These are phyloP conservation scores for Macroventuria anomochaeta DNA, from an alignment of 2,329 filamentous ascomycete species.

Conservation along the genomic window DNA sequence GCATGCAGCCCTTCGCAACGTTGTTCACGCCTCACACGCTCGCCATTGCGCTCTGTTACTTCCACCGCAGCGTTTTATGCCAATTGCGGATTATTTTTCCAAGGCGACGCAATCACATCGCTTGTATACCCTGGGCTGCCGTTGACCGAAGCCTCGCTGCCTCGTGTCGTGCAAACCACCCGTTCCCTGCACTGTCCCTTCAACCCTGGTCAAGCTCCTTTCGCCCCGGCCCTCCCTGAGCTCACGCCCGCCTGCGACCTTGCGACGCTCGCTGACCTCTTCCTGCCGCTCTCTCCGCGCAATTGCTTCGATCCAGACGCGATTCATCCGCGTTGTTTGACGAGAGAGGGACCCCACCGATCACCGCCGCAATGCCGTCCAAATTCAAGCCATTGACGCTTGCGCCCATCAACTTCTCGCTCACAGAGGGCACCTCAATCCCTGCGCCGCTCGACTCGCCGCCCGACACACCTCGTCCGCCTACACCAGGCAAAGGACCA, in stretches of 20 bases:
- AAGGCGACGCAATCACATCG: constrained; percentile 3
- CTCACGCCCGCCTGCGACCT: constrained; percentile 29
- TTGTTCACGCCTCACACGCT: constrained; percentile 9
- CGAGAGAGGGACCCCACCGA: constrained; percentile 1
- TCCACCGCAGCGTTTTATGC: background rate
- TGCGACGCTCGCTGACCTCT: constrained; percentile 20
- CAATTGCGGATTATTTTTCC: constrained; percentile 1
- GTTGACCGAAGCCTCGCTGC: constrained; percentile 6
- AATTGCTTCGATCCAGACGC: constrained; percentile 22
- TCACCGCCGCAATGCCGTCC: constrained; percentile 32
- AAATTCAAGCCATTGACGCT: constrained; percentile 49
- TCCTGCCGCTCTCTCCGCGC: constrained; percentile 24
- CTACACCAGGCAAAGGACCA: constrained; percentile 48
- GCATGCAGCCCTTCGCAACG: constrained; percentile 12
- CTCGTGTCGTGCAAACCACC: constrained; percentile 23
- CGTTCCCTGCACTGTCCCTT: constrained; percentile 19
- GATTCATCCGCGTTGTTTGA: constrained; percentile 17
- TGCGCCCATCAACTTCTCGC: constrained; percentile 50
- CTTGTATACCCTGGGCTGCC: constrained; percentile 1
- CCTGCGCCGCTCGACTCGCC: constrained; percentile 51
- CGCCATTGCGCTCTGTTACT: constrained; percentile 1
- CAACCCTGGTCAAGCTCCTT: constrained; percentile 33
- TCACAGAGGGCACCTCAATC: constrained; percentile 52
- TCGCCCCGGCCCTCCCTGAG: constrained; percentile 41
- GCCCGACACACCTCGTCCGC: constrained; percentile 47